A percentile compares a stretch with the other conserved stretches of the same genome.
phyloP scores from a whole-genome alignment of 2,329 filamentous ascomycete genomes.

The Zymoseptoria tritici region DNA sequence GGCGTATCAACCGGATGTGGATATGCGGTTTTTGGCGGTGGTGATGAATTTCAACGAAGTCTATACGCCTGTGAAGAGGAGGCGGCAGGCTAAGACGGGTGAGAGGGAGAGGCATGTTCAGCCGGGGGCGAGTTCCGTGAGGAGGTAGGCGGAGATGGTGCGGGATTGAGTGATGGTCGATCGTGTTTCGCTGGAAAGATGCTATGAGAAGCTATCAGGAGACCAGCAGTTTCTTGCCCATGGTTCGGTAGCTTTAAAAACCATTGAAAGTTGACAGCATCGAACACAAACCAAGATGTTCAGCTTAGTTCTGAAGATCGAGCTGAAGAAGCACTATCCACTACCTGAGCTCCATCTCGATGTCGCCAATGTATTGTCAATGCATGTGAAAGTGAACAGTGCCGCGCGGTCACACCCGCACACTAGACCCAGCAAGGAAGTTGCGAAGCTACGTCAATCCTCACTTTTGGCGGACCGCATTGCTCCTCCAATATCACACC shows the following conservation, averaged over 20 bases:
- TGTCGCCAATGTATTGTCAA: not conserved
- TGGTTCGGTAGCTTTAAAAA: not conserved
- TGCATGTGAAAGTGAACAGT: not conserved
- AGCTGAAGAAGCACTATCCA: not conserved
- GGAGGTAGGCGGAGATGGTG: not conserved
- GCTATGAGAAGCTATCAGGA: not conserved
- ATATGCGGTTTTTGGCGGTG: slow-evolving; percentile 91
- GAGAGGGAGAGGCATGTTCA: slow-evolving; percentile 4
- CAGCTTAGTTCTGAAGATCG: not conserved
- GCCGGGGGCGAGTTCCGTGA: not conserved
- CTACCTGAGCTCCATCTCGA: not conserved
- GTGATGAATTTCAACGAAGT: slow-evolving; percentile 99
- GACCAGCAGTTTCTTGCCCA: not conserved
- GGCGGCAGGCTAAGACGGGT: slow-evolving; percentile 29
- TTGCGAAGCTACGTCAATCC: not conserved
- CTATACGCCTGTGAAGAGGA: slow-evolving; percentile 69
- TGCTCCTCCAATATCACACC: not conserved
- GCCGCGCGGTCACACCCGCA: too few relatives aligned
- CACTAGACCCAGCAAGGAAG: not conserved
- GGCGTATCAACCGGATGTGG: slow-evolving; percentile 85
- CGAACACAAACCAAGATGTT: not conserved
- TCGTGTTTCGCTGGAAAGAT: not conserved
- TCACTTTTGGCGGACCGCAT: not conserved
- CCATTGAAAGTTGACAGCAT: not conserved
- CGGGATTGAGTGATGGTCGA: not conserved